phyloP scores from a whole-genome alignment of 257 asterid genomes.

The Rubia yunnanensis region DNA sequence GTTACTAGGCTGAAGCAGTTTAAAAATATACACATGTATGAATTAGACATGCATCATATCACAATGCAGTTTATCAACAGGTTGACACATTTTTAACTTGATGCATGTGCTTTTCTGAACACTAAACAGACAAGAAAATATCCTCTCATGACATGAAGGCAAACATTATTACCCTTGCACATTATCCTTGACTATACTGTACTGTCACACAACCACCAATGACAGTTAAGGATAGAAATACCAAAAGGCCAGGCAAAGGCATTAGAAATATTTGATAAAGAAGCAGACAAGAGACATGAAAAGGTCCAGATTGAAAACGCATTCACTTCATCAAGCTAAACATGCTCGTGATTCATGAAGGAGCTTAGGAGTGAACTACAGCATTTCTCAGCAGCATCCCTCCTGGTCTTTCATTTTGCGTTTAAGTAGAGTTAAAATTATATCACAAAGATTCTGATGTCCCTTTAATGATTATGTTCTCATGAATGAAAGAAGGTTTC shows the following conservation, averaged over 20 bases:
- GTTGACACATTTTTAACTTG: neutral
- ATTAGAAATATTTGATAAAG: neutral
- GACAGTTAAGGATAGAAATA: neutral
- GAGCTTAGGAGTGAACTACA: too few species aligned
- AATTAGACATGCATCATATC: neutral
- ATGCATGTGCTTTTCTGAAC: neutral
- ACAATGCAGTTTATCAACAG: neutral
- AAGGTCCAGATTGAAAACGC: neutral
- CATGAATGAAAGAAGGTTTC: neutral
- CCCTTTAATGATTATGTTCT: neutral
- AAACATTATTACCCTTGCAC: neutral
- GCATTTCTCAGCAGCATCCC: too few species aligned
- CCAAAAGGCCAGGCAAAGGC: neutral
- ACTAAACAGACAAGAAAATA: neutral
- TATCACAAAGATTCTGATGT: neutral
- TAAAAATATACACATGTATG: neutral
- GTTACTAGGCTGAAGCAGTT: neutral
- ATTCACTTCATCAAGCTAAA: neutral
- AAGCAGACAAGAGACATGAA: neutral
- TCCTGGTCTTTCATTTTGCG: too few species aligned
- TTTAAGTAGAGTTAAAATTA: neutral
- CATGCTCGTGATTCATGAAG: neutral
- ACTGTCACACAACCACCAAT: too few species aligned
- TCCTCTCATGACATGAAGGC: neutral
- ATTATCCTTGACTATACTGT: too few species aligned